phyloP scores from a whole-genome alignment of 768 basidiomycete species.

The Antrodiella citrinella region DNA sequence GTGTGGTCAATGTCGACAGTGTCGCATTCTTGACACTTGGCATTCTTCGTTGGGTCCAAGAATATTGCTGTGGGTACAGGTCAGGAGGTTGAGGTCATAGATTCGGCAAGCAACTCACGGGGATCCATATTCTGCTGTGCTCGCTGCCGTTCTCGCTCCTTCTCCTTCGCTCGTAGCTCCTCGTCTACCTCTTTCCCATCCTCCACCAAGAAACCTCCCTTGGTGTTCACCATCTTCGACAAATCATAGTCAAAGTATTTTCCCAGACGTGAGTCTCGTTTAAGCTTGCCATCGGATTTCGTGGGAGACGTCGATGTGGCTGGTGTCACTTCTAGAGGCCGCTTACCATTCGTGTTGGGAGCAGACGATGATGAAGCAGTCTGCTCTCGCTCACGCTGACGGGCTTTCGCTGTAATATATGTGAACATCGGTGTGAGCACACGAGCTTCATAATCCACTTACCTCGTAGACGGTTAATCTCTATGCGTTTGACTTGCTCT shows the following conservation, averaged over 20 bases:
- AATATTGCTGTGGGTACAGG: constrained; percentile 51
- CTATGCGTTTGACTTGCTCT: constrained; percentile 64
- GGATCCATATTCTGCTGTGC: constrained; percentile 70
- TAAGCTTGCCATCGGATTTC: constrained; percentile 42
- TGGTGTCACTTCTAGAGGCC: constrained; percentile 52
- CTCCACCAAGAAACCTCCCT: constrained; percentile 91
- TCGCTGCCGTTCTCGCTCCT: constrained; percentile 72
- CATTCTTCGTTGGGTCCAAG: constrained; percentile 65
- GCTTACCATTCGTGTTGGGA: constrained; percentile 65
- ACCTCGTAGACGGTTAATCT: constrained; percentile 79
- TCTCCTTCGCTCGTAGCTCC: constrained; percentile 66
- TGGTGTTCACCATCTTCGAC: constrained; percentile 93
- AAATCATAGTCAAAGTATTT: constrained; percentile 97
- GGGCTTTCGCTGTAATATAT: constrained; percentile 54
- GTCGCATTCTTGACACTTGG: constrained; percentile 79
- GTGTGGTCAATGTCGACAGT: constrained; percentile 85
- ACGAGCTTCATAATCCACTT: background rate
- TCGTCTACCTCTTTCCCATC: constrained; percentile 80
- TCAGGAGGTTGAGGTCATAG: background rate
- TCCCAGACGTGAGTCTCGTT: constrained; percentile 72
- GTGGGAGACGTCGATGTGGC: constrained; percentile 58
- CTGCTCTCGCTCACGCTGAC: constrained; percentile 59
- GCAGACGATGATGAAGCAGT: constrained; percentile 39
- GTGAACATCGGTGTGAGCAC: background rate
- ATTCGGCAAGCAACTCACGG: constrained; percentile 35